Evolutionary conservation across 306 rosid species (phyloP), one percentile per base, ranked within the genome.

Genomic region (Cucurbita moschata): DNA sequence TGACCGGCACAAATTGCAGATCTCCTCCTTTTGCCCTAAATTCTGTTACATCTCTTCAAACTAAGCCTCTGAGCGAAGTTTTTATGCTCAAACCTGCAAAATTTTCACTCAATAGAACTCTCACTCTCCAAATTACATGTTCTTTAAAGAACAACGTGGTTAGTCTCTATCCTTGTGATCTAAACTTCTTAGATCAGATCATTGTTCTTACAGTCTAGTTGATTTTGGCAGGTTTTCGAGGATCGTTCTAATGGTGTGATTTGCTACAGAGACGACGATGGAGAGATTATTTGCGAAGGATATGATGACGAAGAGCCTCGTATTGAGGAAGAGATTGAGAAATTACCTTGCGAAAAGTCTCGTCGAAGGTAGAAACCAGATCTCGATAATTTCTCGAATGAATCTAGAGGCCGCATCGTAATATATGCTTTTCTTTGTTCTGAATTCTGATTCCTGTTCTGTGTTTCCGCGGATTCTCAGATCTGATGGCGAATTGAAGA

Each of bases 271-370:
- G 96, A 91, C 80, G 97, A 88, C 14, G 83, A 78, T 78, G 97
- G 99, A 40, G 96, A 90, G 73, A 81, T 89, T 57, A 77, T 91
- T 47, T 94, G 99, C 63, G 97, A 94, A 88, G 99, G 92, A n/a
- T 87, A 76, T 39, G 97, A 90, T 76, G 98, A 92, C 76, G 99
- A 94, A 77, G 95, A 94, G 35, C 96, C 97, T 82, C 84, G 88
- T 46, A 84, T 83, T 79, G 86, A 85, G 72, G 87, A 59, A 53
- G 82, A 82, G 74, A 68, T 79, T 72, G 82, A 89, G 35, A 83
- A 72, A 58, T 78, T 85, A 78, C 37, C 72, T 62, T 72, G 71
- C 12, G 46, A 61, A 26, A 58, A 26, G 37, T 16, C 26, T 71
- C 82, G 76, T 10, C 46, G 81, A 75, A 88, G 91, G 96, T 89